These are phyloP conservation scores for Sporothrix brasiliensis DNA, from an alignment of 2,329 filamentous ascomycete species.

Conservation along the genomic window DNA sequence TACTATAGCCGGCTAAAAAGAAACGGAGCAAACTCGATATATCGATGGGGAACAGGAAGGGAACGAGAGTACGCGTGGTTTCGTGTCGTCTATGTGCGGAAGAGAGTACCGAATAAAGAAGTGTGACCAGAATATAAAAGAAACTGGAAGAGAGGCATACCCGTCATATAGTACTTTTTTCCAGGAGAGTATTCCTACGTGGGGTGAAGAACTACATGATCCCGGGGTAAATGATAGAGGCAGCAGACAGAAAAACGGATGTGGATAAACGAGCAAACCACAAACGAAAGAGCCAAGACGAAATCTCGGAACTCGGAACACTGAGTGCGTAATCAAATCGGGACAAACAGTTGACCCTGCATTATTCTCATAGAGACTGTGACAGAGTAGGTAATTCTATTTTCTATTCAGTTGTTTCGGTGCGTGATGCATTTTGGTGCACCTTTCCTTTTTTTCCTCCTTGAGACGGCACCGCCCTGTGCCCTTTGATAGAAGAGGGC, in stretches of 20 bases:
- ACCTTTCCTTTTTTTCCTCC: not conserved
- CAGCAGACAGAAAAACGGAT: not conserved
- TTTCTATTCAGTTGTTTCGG: slow-evolving; percentile 14
- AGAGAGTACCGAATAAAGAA: not conserved
- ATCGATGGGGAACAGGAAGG: not conserved
- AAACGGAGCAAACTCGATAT: not conserved
- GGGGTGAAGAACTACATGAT: too few species aligned
- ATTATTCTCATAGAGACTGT: too few species aligned
- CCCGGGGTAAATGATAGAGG: too few species aligned
- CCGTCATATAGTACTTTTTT: not conserved
- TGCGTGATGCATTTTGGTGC: slow-evolving; percentile 21
- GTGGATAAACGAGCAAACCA: too few species aligned
- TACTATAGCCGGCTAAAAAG: slow-evolving; percentile 5
- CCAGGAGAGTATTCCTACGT: too few species aligned
- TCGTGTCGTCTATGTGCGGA: not conserved
- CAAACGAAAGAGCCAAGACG: not conserved
- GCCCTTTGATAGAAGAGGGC: not conserved
- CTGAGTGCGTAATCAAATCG: not conserved
- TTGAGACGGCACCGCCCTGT: not conserved
- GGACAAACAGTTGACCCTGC: not conserved
- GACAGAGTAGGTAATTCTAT: not conserved
- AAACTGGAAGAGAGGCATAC: not conserved
- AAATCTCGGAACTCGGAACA: not conserved
- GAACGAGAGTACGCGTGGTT: not conserved
- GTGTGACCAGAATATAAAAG: not conserved